These are phyloP conservation scores for Wallacemonas sp. DNA, from an alignment of 208 protist species.

Conservation along the genomic window DNA sequence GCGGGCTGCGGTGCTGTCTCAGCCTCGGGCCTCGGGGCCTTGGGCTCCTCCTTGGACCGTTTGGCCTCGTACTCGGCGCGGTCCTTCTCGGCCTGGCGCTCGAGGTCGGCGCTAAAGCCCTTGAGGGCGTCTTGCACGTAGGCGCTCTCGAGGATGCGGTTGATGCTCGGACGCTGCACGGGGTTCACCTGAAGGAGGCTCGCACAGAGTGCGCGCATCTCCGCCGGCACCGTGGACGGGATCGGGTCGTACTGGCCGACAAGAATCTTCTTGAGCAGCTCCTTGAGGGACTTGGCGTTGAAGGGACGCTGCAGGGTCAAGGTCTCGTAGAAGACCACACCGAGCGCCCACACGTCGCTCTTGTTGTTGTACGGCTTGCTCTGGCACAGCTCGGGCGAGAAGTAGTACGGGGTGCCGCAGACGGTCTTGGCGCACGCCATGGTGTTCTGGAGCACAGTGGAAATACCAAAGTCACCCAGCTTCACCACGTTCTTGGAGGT, in stretches of 20 bases:
- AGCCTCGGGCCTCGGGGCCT: slow-evolving; percentile 7
- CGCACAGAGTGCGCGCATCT: slow-evolving; percentile 81
- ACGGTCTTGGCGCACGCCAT: slow-evolving; percentile 93
- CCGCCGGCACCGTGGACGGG: slow-evolving; percentile 63
- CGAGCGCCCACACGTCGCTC: slow-evolving; percentile 93
- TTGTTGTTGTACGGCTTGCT: slow-evolving; percentile 95
- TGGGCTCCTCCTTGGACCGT: slow-evolving; percentile 28
- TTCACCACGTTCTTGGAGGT: slow-evolving; percentile 89
- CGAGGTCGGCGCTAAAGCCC: slow-evolving; percentile 82
- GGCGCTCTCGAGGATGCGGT: slow-evolving; percentile 83
- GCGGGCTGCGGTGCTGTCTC: slow-evolving; percentile 18
- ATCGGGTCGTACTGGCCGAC: slow-evolving; percentile 88
- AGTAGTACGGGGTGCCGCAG: slow-evolving; percentile 97
- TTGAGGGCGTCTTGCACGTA: slow-evolving; percentile 86
- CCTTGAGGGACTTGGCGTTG: slow-evolving; percentile 87
- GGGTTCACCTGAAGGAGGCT: slow-evolving; percentile 85
- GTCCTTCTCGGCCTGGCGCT: slow-evolving; percentile 85
- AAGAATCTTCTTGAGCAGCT: slow-evolving; percentile 91
- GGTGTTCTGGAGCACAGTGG: slow-evolving; percentile 92
- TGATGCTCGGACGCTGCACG: slow-evolving; percentile 83
- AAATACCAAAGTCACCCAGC: slow-evolving; percentile 93
- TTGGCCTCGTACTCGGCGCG: slow-evolving; percentile 74
- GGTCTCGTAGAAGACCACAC: slow-evolving; percentile 91
- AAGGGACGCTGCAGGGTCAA: slow-evolving; percentile 91
- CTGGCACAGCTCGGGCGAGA: slow-evolving; percentile 95